phyloP scores from a whole-genome alignment of 768 basidiomycete species.

The Boletellus ananiceps region DNA sequence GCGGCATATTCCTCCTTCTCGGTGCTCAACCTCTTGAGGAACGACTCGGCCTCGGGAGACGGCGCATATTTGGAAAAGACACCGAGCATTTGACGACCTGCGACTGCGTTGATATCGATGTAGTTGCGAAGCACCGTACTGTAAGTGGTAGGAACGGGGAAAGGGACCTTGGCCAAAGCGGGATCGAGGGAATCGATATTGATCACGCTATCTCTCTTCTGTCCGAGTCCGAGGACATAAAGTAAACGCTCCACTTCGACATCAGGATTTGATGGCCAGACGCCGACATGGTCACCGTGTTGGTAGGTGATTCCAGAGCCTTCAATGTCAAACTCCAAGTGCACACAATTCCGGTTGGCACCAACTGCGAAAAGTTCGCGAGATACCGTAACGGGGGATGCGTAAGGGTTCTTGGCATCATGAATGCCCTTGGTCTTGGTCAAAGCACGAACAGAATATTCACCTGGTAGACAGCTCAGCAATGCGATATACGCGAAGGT shows the following conservation, averaged over 20 bases:
- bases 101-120: slow-evolving; percentile 92
- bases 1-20: slow-evolving; percentile 84
- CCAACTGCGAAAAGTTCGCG: slow-evolving; percentile 80
- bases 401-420: slow-evolving; percentile 95
- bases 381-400: slow-evolving; percentile 72
- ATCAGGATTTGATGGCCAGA: slow-evolving; percentile 96
- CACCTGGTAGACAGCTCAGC: slow-evolving; percentile 46
- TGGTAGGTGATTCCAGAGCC: slow-evolving; percentile 98
- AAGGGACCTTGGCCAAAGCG: slow-evolving; percentile 95
- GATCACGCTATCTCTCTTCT: slow-evolving; percentile 80
- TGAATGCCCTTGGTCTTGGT: slow-evolving; percentile 93
- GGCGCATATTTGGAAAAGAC: slow-evolving; percentile 87
- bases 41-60: slow-evolving; percentile 65
- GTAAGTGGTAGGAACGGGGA: slow-evolving; percentile 96
- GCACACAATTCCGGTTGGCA: slow-evolving; percentile 85
- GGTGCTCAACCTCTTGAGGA: slow-evolving; percentile 70
- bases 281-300: slow-evolving; percentile 95
- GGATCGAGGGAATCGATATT: slow-evolving; percentile 97
- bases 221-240: slow-evolving; percentile 75
- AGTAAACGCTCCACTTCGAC: slow-evolving; percentile 87
- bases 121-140: slow-evolving; percentile 92
- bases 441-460: slow-evolving; percentile 92
- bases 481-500: not conserved
- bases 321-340: slow-evolving; percentile 90
- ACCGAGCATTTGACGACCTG: slow-evolving; percentile 90